Base-by-base conservation (phyloP, 2,329 filamentous ascomycete species). In the Fragosphaeria purpurea region DNA sequence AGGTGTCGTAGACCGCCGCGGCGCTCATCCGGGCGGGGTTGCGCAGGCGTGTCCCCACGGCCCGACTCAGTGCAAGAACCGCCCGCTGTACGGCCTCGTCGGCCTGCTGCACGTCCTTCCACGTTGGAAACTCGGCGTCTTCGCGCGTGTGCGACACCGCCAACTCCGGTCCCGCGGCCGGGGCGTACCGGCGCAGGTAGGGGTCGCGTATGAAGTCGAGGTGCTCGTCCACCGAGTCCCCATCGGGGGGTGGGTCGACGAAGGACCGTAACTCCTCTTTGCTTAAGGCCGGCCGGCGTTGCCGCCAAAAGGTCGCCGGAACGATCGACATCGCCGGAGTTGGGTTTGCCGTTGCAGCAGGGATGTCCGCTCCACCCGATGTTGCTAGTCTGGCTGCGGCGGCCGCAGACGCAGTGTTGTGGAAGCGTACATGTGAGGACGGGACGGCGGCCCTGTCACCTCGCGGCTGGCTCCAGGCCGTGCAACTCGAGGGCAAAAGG, bases 161-260 rank as follows among this genome's bases (percentile, higher is more conserved):
- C 6, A 81, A 55, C 7, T 68, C 65, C 0, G 75, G 75, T 0
- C 70, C 72, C 50, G 76, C 69, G 2, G 74, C 62, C 7, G 66
- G 67, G 7, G 78, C 77, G 57, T 79, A 80, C 11, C 74, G 70
- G 35, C 74, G 69, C 46, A 73, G 66, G 54, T 75, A 79, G 0
- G 77, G 78, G 52, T 80, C 75, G 31, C 67, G 68, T 44, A 78
- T 60, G 43, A 72, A 70, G 37, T 73, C 65, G 41, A 81, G 64
- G 53, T 80, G 71, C 33, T 80, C 75, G 11, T 80, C 71, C 9
- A 76, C 72, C 6, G 68, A 68, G 13, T 66, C 66, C 45, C 69
- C 69, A 42, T 70, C 69, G 47, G 71, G 67, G 41, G 74, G 73
- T 22, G 72, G 68, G 41, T 74, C 71, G 43, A 84, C 71, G 44